A percentile compares a stretch with the other conserved stretches of the same genome.
phyloP scores from a whole-genome alignment of 495 filamentous ascomycete species.

The Lindgomyces ingoldianus region DNA sequence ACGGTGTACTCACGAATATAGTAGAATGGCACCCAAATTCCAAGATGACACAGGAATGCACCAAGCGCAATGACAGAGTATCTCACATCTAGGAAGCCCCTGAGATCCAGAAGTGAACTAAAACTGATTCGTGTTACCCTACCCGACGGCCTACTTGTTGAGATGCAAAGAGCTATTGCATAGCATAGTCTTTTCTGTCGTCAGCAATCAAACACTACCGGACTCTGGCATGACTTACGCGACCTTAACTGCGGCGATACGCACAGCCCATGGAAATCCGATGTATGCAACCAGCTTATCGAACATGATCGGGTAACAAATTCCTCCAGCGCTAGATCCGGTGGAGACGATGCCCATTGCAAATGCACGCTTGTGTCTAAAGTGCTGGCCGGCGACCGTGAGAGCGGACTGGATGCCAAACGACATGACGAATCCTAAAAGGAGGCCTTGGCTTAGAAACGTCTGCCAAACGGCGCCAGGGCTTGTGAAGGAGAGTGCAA shows the following conservation, averaged over 20 bases:
- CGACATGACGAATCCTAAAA: background rate
- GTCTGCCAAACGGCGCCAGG: background rate
- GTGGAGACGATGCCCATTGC: conserved; percentile 2
- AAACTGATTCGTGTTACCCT: background rate
- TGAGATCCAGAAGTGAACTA: background rate
- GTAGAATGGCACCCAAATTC: conserved; percentile 1
- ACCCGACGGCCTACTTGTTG: background rate
- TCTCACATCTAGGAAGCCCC: conserved; percentile 3
- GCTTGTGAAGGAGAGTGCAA: background rate
- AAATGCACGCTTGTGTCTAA: background rate
- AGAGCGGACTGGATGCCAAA: conserved; percentile 11
- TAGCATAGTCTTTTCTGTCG: background rate
- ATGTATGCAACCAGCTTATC: background rate
- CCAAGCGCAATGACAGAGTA: background rate
- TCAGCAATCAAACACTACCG: background rate
- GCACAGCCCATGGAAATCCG: conserved; percentile 6
- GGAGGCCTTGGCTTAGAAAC: conserved; percentile 3
- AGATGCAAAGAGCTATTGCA: background rate
- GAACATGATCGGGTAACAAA: conserved; percentile 16
- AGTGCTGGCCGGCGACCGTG: conserved; percentile 5
- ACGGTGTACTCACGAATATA: background rate
- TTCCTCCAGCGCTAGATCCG: background rate
- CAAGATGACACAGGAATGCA: background rate
- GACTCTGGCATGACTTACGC: background rate
- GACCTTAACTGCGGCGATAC: background rate